Conservation (phyloP, 345 rosid species). For the Geranium rotundifolium region DNA sequence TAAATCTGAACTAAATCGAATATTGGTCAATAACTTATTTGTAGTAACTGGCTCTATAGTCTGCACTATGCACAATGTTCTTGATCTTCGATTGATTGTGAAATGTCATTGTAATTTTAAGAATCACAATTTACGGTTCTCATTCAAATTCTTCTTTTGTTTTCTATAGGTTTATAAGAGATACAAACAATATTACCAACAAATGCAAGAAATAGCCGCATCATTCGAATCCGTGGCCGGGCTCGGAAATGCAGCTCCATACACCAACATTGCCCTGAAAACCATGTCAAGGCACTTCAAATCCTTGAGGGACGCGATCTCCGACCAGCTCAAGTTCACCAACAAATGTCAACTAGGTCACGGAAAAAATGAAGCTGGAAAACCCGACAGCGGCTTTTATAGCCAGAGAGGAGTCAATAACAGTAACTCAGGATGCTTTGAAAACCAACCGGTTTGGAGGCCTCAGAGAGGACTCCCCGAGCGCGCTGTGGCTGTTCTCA, state of each 20-base stretch:
- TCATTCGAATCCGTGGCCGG: conserved; percentile 77
- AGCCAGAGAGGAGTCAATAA: conserved; percentile 30
- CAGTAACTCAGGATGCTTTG: conserved; percentile 30
- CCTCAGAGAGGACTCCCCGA: conserved; percentile 88
- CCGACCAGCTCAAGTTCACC: conserved; percentile 63
- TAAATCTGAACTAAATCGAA: too few species aligned
- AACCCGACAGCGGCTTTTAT: conserved; percentile 30
- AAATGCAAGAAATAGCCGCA: conserved; percentile 63
- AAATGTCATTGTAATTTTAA: too few species aligned
- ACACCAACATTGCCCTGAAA: conserved; percentile 51
- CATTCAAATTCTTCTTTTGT: too few species aligned
- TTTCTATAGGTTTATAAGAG: conserved; percentile 52
- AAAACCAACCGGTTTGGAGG: conserved; percentile 79
- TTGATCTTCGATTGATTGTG: too few species aligned
- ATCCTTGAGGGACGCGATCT: conserved; percentile 59
- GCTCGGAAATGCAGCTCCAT: conserved; percentile 79
- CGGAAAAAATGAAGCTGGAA: conserved; percentile 35
- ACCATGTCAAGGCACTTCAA: conserved; percentile 74
- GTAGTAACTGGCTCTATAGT: too few species aligned
- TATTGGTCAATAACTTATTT: too few species aligned
- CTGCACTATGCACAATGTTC: too few species aligned
- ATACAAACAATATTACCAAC: conserved; percentile 77
- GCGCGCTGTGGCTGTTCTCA: conserved; percentile 69
- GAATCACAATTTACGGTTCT: background rate
- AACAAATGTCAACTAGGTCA: conserved; percentile 26